Evolutionary conservation across 2,329 filamentous ascomycete species (phyloP), one percentile per base, ranked within the genome.

Genomic region (Metarhizium brunneum): DNA sequence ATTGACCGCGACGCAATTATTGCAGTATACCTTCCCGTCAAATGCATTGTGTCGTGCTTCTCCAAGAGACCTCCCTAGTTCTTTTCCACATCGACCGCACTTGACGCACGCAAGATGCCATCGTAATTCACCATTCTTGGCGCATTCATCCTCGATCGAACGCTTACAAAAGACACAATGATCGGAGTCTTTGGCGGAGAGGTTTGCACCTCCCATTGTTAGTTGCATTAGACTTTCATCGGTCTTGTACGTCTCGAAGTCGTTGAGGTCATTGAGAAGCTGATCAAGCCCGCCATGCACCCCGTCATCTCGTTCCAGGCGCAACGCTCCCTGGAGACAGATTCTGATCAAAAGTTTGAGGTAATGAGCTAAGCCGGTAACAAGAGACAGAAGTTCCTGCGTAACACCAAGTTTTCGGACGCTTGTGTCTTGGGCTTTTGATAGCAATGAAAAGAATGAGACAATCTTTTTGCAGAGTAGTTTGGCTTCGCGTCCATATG

Each of bases 381-480:
- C 94, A 7, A 99, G 80, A 6, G 92, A 95, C n/a, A 99, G 75
- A n/a, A 99, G 80, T 69, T 99, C 94, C 69, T 99, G 94, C 8
- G 94, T 99, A 36, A 99, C 94, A 47, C 94, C 94, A 47, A 97
- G 83, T 68, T 96, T 94, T 56, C 90, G 82, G 42, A 89, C 85
- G n/a, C 87, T 89, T 8, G 86, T 90, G 66, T 96, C 92, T 68
- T 97, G 92, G 1, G 92, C 94, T 70, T 96, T 96, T 6, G 92
- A 95, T 8, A 99, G 79, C 18, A 99, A 77, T 13, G 91, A 91
- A 70, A 99, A 99, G 76, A 99, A 99, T 30, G 92, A 90, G 6
- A 99, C 94, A 54, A 99, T 95, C 72, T 99, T 99, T 73, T 99
- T 99, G 78, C 94, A 99, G n/a, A 99, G 82, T 52, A 99, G 79